Evolutionary conservation across 306 rosid species (phyloP).

Genomic region (Cicer arietinum): DNA sequence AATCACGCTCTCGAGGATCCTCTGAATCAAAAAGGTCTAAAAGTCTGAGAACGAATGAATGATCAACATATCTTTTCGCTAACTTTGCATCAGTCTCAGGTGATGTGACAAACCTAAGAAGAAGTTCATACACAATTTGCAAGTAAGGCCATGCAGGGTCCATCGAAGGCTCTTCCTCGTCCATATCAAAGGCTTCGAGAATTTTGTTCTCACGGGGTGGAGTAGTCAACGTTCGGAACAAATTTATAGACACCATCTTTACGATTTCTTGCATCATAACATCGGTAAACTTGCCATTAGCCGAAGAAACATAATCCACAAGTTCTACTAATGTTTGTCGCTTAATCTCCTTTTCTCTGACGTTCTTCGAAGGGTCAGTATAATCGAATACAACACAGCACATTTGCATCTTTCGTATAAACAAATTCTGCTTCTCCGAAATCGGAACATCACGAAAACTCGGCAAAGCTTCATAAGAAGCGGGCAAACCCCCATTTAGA

Average conservation of each 20-base stretch:
- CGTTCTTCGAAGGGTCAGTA: slow-evolving; percentile 78
- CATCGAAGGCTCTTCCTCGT: slow-evolving; percentile 96
- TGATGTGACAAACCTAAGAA: slow-evolving; percentile 89
- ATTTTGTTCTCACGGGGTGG: slow-evolving; percentile 80
- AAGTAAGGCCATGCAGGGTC: slow-evolving; percentile 97
- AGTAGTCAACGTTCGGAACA: slow-evolving; percentile 80
- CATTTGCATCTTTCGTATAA: slow-evolving; percentile 80
- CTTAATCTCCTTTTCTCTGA: slow-evolving; percentile 86
- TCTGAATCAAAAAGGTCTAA: slow-evolving; percentile 97
- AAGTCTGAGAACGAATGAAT: slow-evolving; percentile 86
- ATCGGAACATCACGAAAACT: slow-evolving; percentile 84
- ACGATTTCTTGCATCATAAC: slow-evolving; percentile 75
- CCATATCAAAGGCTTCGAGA: slow-evolving; percentile 84
- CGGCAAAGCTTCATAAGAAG: slow-evolving; percentile 79
- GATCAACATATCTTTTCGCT: slow-evolving; percentile 94
- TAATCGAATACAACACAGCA: slow-evolving; percentile 83
- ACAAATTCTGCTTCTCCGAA: slow-evolving; percentile 86
- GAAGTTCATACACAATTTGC: slow-evolving; percentile 87
- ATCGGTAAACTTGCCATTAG: slow-evolving; percentile 81
- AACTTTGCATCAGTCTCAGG: slow-evolving; percentile 94
- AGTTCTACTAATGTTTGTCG: slow-evolving; percentile 88
- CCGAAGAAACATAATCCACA: slow-evolving; percentile 88
- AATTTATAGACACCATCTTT: slow-evolving; percentile 78
- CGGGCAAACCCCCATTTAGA: slow-evolving; percentile 68
- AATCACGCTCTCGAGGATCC: slow-evolving; percentile 96